Evolutionary conservation across 805 yeast genomes (phyloP), one percentile per base, ranked within the genome.

Genomic region (Lipomyces anomalus): DNA sequence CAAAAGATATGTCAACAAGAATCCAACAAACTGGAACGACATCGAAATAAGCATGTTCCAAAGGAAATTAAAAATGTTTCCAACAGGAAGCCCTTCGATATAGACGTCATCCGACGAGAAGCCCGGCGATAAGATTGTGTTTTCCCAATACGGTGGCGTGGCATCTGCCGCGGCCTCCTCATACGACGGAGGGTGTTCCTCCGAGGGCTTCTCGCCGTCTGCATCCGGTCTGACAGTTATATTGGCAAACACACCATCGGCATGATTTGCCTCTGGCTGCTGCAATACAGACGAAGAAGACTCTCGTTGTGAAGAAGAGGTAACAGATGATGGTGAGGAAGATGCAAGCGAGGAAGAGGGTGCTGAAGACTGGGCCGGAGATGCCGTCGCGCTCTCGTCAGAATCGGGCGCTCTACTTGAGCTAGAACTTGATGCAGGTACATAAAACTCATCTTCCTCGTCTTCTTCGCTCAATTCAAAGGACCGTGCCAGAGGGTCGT

Each of bases 61-160:
- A 4, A 85, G 66, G 58, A 89, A 82, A 60, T 85, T 86, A 30
- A 94, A 79, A n/a, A 84, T 63, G 59, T 84, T 84, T 2, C 98
- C 98, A 24, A 90, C 97, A 0, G 98, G 97, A 55, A 92, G 70
- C 0, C 97, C 97, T 56, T 90, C 95, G 26, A 92, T 87, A 65
- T 86, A 86, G 17, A 92, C 81, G 63, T 90, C 97, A 61, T 92
- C 97, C 45, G 77, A 80, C 29, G 70, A 72, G 64, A 70, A 69
- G 6, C 82, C 87, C 4, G 95, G 84, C 4, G 86, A 76, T 61
- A 88, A 73, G 35, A 86, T 79, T 0, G 92, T 78, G 5, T 89
- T 78, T 64, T 92, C 98, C 95, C 97, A 92, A 65, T 92, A 92
- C 33, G 95, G 95, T 0, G 98, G 98, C 0, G 94, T 79, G 13